Evolutionary conservation across 805 yeast genomes (phyloP).

Genomic region (Hanseniaspora valbyensis): DNA sequence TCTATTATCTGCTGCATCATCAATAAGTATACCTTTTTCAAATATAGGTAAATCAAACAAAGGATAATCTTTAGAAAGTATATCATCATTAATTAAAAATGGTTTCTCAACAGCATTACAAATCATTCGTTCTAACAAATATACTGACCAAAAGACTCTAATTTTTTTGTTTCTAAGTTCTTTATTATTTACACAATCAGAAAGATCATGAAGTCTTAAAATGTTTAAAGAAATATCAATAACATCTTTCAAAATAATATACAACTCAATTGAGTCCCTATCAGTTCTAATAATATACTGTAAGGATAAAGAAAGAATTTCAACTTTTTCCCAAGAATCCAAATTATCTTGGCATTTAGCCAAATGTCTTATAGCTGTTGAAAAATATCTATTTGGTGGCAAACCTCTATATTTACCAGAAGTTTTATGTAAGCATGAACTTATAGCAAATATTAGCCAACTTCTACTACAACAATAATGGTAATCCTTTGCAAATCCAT

Average conservation of each 20-base stretch:
- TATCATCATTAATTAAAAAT: conserved; percentile 41
- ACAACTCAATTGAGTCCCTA: conserved; percentile 44
- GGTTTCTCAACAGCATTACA: conserved; percentile 53
- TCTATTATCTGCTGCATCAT: conserved; percentile 17
- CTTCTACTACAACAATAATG: conserved; percentile 46
- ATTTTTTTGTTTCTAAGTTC: conserved; percentile 32
- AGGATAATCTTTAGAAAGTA: conserved; percentile 36
- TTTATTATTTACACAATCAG: conserved; percentile 21
- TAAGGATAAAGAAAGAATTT: conserved; percentile 41
- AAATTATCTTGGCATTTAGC: conserved; percentile 35
- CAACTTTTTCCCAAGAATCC: conserved; percentile 38
- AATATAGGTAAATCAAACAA: conserved; percentile 36
- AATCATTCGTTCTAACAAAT: conserved; percentile 50
- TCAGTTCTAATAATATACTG: conserved; percentile 51
- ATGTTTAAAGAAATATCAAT: conserved; percentile 34
- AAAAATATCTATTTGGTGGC: conserved; percentile 44
- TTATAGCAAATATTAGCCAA: conserved; percentile 44
- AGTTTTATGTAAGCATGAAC: conserved; percentile 43
- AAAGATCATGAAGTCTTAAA: conserved; percentile 21
- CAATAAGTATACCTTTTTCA: conserved; percentile 18
- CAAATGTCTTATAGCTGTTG: conserved; percentile 49
- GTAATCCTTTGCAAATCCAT: conserved; percentile 33
- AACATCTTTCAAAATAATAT: conserved; percentile 44
- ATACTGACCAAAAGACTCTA: conserved; percentile 55
- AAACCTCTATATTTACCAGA: conserved; percentile 48